phyloP scores from a whole-genome alignment of 352 stramenopile species.

The Salisapilia sapeloensis region DNA sequence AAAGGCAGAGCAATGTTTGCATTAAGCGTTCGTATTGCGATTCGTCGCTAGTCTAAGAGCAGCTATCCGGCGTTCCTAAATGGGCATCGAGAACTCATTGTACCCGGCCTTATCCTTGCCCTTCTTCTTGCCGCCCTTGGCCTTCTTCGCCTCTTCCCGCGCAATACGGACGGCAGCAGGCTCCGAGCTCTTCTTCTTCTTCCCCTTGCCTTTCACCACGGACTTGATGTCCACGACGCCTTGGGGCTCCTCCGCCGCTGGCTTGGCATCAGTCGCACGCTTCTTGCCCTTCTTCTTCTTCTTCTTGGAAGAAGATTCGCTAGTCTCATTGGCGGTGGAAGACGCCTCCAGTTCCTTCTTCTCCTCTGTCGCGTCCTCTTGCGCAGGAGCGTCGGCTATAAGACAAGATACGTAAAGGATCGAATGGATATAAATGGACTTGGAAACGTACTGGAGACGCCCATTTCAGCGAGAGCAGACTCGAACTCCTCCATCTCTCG shows the following conservation, averaged over 20 bases:
- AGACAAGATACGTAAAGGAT: no score
- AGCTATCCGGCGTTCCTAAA: no score
- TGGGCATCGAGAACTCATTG: constrained; percentile 77
- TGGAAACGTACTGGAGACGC: constrained; percentile 20
- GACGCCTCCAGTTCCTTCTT: constrained; percentile 1
- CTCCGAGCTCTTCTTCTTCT: constrained; percentile 55
- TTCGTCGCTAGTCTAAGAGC: no score
- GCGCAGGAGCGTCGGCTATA: constrained; percentile 2
- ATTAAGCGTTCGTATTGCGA: no score
- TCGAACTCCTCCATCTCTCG: constrained; percentile 63
- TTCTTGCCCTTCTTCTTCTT: constrained; percentile 27
- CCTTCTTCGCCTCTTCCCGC: constrained; percentile 45
- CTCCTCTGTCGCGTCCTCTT: constrained; percentile 4
- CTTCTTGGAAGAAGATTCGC: constrained; percentile 5
- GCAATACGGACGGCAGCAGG: constrained; percentile 42
- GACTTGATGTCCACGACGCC: constrained; percentile 55
- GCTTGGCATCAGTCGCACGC: constrained; percentile 6
- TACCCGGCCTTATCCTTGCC: constrained; percentile 45
- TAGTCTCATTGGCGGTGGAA: constrained; percentile 6
- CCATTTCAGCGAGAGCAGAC: constrained; percentile 37
- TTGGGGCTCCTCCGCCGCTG: constrained; percentile 7
- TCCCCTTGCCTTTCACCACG: constrained; percentile 53
- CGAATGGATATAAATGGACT: no score
- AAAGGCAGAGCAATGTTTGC: no score
- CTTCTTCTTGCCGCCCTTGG: constrained; percentile 59